These are phyloP conservation scores for Pulicaria dysenterica DNA, from an alignment of 129 eudicot species.

Conservation along the genomic window DNA sequence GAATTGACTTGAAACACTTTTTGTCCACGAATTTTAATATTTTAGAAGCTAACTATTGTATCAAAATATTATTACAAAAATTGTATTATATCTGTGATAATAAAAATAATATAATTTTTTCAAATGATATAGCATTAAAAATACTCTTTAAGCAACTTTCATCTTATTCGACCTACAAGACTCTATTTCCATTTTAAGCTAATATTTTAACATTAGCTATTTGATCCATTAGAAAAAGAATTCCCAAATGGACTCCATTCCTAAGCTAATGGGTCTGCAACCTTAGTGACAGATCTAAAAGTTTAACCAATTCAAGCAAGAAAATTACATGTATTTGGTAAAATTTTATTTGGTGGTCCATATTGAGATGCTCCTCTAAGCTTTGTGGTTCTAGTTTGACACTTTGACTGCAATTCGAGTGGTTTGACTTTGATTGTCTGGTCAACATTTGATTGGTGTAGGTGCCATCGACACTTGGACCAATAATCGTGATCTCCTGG, in stretches of 20 bases:
- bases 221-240: conserved; percentile 5
- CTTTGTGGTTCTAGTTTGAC: conserved; percentile 6
- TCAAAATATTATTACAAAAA: neutral
- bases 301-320: neutral
- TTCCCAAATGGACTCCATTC: neutral
- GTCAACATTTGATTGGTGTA: conserved; percentile 29
- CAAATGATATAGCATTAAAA: neutral
- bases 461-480: conserved; percentile 95
- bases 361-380: neutral
- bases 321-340: conserved; percentile 15
- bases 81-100: neutral
- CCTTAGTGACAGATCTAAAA: neutral
- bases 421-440: conserved; percentile 3
- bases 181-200: neutral
- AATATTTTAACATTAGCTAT: neutral
- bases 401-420: neutral
- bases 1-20: neutral
- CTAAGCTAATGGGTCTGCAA: neutral
- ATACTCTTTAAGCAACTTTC: neutral
- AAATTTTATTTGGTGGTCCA: neutral
- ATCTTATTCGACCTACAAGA: neutral
- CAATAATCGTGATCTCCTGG: conserved; percentile 75
- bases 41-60: neutral
- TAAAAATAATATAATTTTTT: neutral
- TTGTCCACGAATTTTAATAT: neutral